Conservation (phyloP, 179 eudicot species). For the Beta corolliflora region DNA sequence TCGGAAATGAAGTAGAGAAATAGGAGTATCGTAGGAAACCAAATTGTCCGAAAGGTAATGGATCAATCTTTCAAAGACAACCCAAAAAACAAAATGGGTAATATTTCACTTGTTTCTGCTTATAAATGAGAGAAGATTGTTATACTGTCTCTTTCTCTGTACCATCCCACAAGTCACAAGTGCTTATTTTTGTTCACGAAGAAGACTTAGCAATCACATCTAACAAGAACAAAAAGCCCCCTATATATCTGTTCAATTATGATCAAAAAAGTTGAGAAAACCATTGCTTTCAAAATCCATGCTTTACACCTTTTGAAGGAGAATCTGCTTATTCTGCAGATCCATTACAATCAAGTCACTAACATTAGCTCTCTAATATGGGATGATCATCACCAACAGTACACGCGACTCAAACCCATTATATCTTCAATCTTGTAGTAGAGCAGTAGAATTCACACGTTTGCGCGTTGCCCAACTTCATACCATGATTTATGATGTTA, state of each 20-base stretch:
- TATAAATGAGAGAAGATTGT: no score
- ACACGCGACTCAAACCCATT: neutral
- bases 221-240: neutral
- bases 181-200: neutral
- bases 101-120: no score
- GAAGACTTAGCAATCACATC: neutral
- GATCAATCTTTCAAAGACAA: no score
- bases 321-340: constrained; percentile 25
- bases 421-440: neutral
- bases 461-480: neutral
- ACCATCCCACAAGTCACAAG: neutral
- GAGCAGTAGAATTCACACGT: neutral
- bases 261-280: constrained; percentile 8
- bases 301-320: constrained; percentile 23
- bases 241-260: neutral
- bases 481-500: constrained; percentile 1
- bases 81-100: no score
- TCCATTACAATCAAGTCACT: constrained; percentile 19
- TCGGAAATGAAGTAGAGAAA: no score
- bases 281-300: constrained; percentile 20
- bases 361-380: constrained; percentile 25
- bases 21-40: no score
- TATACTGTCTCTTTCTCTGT: neutral
- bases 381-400: neutral
- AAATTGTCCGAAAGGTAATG: no score